Percentiles rank a stretch among this genome's conserved stretches.
Conservation (phyloP, 345 rosid species). For the Geranium brycei region DNA sequence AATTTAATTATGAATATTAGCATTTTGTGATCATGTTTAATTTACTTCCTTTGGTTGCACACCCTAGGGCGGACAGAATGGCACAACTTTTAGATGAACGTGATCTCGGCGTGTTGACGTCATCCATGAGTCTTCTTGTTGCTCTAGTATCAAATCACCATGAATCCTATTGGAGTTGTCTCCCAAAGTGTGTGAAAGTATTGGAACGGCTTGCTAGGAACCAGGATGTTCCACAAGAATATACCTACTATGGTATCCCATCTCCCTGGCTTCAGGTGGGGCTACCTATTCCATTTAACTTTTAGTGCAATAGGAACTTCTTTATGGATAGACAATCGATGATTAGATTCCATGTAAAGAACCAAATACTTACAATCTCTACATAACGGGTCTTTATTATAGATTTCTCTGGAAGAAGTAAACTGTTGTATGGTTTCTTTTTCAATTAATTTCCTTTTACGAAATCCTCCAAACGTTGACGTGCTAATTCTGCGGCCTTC, state of each 20-base stretch:
- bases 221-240: conserved; percentile 98
- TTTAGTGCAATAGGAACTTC: background rate
- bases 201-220: conserved; percentile 92
- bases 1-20: background rate
- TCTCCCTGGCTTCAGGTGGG: conserved; percentile 99
- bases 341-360: background rate
- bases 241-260: conserved; percentile 98
- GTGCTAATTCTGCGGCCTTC: too few relatives aligned
- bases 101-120: conserved; percentile 96
- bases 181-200: conserved; percentile 88
- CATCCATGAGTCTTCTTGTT: conserved; percentile 94
- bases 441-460: background rate
- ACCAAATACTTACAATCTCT: background rate
- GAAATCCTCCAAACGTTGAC: too few relatives aligned
- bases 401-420: background rate
- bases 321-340: background rate
- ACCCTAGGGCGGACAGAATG: conserved; percentile 89
- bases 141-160: conserved; percentile 88
- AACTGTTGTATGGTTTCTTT: background rate
- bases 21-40: background rate
- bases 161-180: conserved; percentile 85
- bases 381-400: background rate
- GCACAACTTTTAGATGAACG: conserved; percentile 98
- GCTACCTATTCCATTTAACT: background rate
- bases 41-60: conserved; percentile 6